Conservation (phyloP, 2,329 filamentous ascomycete genomes). For the Neurospora sp. region DNA sequence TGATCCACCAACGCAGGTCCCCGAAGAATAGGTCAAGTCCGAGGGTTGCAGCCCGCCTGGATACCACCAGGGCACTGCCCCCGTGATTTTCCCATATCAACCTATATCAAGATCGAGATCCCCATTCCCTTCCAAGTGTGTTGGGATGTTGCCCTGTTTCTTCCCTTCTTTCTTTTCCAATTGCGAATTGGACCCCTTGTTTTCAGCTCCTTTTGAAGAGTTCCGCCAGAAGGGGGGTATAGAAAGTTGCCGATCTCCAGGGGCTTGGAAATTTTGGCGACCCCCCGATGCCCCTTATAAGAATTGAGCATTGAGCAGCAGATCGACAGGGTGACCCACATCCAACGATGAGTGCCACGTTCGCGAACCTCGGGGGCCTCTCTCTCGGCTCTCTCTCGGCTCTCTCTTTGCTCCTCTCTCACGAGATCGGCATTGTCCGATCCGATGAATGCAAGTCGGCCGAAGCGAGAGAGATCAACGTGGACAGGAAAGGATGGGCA, state of each 20-base stretch:
- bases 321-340: background rate
- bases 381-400: background rate
- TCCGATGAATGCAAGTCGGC: background rate
- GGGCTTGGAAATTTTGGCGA: background rate
- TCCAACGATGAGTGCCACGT: background rate
- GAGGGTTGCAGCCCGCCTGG: background rate
- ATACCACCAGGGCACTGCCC: background rate
- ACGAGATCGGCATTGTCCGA: background rate
- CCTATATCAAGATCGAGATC: background rate
- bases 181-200: background rate
- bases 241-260: background rate
- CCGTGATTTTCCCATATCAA: background rate
- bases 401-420: background rate
- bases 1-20: background rate
- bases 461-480: background rate
- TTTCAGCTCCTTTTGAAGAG: background rate
- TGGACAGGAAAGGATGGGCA: background rate
- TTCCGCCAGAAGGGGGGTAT: background rate
- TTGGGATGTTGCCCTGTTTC: background rate
- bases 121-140: background rate
- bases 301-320: background rate
- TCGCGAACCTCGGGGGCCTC: background rate
- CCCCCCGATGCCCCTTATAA: background rate
- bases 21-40: background rate
- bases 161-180: background rate